Evolutionary conservation across 306 rosid genomes (phyloP).

Genomic region (Vicia faba): DNA sequence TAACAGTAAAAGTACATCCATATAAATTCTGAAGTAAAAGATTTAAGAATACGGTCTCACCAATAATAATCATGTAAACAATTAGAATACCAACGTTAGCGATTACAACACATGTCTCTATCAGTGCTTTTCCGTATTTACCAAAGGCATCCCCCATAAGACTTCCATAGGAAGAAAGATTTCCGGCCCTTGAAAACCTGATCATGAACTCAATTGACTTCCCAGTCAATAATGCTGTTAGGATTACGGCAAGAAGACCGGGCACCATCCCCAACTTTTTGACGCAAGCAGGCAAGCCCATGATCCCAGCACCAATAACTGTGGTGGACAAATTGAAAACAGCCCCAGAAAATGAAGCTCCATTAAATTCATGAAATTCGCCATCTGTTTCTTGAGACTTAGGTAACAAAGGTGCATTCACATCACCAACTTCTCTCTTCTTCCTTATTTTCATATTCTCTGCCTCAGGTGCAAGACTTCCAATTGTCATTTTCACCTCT

Average conservation of each 20-base stretch:
- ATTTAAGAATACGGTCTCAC: slow-evolving; percentile 39
- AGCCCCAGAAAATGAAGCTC: slow-evolving; percentile 86
- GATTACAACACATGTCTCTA: slow-evolving; percentile 60
- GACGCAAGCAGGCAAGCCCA: slow-evolving; percentile 88
- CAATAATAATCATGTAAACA: slow-evolving; percentile 86
- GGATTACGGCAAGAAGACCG: slow-evolving; percentile 66
- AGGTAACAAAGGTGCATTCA: slow-evolving; percentile 71
- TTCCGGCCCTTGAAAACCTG: slow-evolving; percentile 71
- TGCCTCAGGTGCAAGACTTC: slow-evolving; percentile 23
- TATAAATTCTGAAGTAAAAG: not conserved
- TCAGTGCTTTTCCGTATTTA: slow-evolving; percentile 61
- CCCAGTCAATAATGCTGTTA: slow-evolving; percentile 69
- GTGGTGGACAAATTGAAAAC: slow-evolving; percentile 88
- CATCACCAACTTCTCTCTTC: slow-evolving; percentile 41
- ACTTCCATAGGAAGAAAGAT: slow-evolving; percentile 63
- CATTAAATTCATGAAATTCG: slow-evolving; percentile 66
- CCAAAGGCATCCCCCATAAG: slow-evolving; percentile 79
- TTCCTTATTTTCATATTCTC: slow-evolving; percentile 28
- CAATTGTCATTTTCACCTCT: slow-evolving; percentile 53
- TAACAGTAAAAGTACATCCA: not conserved
- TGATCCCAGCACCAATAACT: slow-evolving; percentile 88
- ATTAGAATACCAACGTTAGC: slow-evolving; percentile 74
- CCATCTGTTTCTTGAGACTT: slow-evolving; percentile 40
- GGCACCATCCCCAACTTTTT: slow-evolving; percentile 77
- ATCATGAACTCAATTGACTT: slow-evolving; percentile 73